These are phyloP conservation scores for Helminthosporium solani DNA, from an alignment of 2,329 filamentous ascomycete species.

Conservation along the genomic window DNA sequence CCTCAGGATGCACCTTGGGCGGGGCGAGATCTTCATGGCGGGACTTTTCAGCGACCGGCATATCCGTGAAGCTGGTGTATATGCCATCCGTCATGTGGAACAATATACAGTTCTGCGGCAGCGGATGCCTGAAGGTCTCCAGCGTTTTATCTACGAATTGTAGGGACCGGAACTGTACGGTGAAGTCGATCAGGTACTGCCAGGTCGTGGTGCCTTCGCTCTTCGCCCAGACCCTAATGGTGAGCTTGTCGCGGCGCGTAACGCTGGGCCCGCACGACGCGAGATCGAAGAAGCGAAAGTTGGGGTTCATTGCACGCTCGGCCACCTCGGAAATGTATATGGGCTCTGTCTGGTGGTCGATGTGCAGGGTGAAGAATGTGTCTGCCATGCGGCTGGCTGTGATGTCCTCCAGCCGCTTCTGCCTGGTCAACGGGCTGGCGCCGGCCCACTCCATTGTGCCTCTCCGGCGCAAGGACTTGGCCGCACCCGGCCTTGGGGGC, in stretches of 20 bases:
- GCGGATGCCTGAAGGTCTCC: conserved; percentile 63
- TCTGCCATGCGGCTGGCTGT: conserved; percentile 75
- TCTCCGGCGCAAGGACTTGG: conserved; percentile 50
- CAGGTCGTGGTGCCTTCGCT: conserved; percentile 55
- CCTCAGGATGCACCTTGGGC: conserved; percentile 46
- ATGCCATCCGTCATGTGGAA: conserved; percentile 85
- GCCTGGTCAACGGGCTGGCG: conserved; percentile 60
- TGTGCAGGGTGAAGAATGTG: conserved; percentile 84
- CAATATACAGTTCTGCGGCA: conserved; percentile 79
- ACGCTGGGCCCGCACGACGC: conserved; percentile 61
- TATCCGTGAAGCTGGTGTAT: conserved; percentile 72
- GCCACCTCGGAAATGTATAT: conserved; percentile 88
- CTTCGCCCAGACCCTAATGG: conserved; percentile 73
- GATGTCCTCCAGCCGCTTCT: conserved; percentile 74
- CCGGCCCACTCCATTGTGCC: conserved; percentile 65
- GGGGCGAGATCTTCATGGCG: conserved; percentile 31
- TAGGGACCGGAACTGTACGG: conserved; percentile 68
- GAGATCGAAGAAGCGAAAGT: conserved; percentile 82
- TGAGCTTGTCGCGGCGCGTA: conserved; percentile 65
- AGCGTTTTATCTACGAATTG: conserved; percentile 73
- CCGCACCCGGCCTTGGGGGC: conserved; percentile 35
- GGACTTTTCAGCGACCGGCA: conserved; percentile 52
- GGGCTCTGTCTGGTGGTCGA: conserved; percentile 63
- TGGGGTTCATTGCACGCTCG: conserved; percentile 83
- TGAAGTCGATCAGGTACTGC: conserved; percentile 70